Evolutionary conservation across 2,329 filamentous ascomycete genomes (phyloP).

Genomic region (Clonostachys solani): DNA sequence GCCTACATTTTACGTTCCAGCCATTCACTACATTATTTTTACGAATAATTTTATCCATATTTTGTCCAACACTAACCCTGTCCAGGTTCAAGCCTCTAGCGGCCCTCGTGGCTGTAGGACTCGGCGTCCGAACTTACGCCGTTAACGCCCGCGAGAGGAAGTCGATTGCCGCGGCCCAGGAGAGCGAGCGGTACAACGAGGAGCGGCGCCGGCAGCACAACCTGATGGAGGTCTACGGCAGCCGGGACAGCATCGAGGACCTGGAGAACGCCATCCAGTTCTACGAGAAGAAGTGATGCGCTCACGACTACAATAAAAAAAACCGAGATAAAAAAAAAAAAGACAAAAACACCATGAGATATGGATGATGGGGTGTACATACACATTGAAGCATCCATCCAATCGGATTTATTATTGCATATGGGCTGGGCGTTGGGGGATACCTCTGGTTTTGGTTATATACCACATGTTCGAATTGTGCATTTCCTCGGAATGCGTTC

Average conservation of each 20-base stretch:
- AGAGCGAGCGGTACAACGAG: conserved; percentile 24
- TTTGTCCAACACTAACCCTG: background rate
- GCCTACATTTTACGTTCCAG: background rate
- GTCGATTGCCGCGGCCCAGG: conserved; percentile 18
- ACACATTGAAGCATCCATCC: no score
- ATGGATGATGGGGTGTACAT: no score
- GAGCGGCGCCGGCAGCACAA: conserved; percentile 30
- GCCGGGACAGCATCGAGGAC: conserved; percentile 40
- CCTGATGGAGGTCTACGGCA: conserved; percentile 45
- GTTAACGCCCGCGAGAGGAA: conserved; percentile 16
- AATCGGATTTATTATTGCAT: no score
- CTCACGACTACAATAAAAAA: background rate
- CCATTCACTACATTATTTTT: background rate
- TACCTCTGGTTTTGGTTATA: no score
- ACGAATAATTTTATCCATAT: background rate
- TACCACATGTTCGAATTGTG: no score
- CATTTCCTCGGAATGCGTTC: no score
- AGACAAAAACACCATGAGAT: background rate
- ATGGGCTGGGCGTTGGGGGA: no score
- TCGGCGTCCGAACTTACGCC: conserved; percentile 25
- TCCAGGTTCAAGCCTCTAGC: conserved; percentile 23
- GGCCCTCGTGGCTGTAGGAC: conserved; percentile 23
- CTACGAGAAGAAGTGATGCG: conserved; percentile 31
- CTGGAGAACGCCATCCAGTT: conserved; percentile 41
- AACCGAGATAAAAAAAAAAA: background rate